Base-by-base conservation (phyloP, 208 protist species). In the Leishmania lainsoni region DNA sequence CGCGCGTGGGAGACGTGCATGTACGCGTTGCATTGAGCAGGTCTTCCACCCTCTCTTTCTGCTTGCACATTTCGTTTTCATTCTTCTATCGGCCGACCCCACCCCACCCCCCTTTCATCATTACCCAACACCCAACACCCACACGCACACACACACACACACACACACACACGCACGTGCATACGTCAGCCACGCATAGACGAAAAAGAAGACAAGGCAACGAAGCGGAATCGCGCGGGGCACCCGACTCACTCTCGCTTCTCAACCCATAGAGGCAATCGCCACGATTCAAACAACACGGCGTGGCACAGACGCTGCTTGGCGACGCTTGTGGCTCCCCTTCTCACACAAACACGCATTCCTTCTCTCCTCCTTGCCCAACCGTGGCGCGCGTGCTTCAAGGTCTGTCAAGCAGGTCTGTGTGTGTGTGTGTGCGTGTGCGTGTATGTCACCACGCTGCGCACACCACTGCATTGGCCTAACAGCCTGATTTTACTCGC, bases 111-210 rank as follows among this genome's bases (percentile, higher is more conserved):
- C 48, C 59, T 69, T 42, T 26, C 4, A 12, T 54, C 3, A 42
- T 71, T n/a, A n/a, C n/a, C n/a, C n/a, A n/a, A n/a, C n/a, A n/a
- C n/a, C n/a, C n/a, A n/a, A n/a, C n/a, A n/a, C n/a, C n/a, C 42
- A 51, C 66, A 80, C 48, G 61, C 70, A 66, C 51, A 73, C 29
- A 82, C 71, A 35, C 66, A n/a, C 81, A 16, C 42, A 51, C 66
- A 80, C 48, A 70, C 70, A 66, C 51, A 73, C 29, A 82, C 71
- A 35, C 66, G 26, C 81, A 16, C 61, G 69, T 12, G 59, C 61
- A 66, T 29, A 20, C 61, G 61, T 29, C 61, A 66, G 61, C 29
- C 29, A 66, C 29, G 29, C 29, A 66, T 66, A 66, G 61, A 66
- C 22, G 59, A 66, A 26, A 20, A 39, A 22, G 10, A 6, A 29